A percentile compares a stretch with the other conserved stretches of the same genome.
Evolutionary conservation across 139 green algal species (phyloP).

Genomic region (Yamagishiella unicocca): DNA sequence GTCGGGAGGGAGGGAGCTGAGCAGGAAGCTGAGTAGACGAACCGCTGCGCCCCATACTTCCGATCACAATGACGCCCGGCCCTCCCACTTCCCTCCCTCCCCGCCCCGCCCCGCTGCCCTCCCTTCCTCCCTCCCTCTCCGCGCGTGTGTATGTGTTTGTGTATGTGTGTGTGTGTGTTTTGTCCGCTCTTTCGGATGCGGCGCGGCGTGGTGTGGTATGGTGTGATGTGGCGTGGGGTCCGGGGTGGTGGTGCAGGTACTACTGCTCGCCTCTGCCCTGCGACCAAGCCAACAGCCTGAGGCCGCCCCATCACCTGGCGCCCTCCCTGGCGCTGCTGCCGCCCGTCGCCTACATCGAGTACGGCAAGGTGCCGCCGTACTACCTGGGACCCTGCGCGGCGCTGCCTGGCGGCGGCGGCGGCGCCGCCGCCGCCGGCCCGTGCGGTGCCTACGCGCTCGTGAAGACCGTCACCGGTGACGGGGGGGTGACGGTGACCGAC

Average conservation of each 20-base stretch:
- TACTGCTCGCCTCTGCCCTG: conserved; percentile 36
- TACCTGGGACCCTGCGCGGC: conserved; percentile 12
- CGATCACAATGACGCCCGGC: no score
- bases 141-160: no score
- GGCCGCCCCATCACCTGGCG: not conserved
- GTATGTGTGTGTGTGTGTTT: no score
- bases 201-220: no score
- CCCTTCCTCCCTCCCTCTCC: no score
- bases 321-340: not conserved
- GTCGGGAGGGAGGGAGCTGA: no score
- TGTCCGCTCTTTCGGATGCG: no score
- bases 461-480: not conserved
- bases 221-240: no score
- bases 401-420: not conserved
- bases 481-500: not conserved
- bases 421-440: not conserved
- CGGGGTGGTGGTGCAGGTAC: not conserved
- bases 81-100: no score
- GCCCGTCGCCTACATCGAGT: conserved; percentile 7
- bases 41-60: no score
- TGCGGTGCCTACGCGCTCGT: not conserved
- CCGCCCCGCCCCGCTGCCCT: no score
- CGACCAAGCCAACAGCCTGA: not conserved
- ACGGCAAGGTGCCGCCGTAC: conserved; percentile 8
- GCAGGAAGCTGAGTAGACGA: no score